phyloP scores from a whole-genome alignment of 805 yeast species.

The Ogataea sp. region DNA sequence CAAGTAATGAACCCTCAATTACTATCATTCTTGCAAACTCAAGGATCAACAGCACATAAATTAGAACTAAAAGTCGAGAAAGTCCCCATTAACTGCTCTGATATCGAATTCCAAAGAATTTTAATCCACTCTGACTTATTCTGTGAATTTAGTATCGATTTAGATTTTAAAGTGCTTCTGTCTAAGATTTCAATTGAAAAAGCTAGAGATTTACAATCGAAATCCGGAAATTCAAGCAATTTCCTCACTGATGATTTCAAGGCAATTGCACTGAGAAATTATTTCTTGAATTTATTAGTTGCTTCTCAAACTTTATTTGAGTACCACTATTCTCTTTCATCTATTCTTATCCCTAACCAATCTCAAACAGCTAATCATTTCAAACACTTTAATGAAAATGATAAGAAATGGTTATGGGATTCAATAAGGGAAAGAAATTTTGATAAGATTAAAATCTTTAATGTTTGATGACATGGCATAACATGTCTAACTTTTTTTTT shows the following conservation, averaged over 20 bases:
- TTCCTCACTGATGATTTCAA: slow-evolving; percentile 21
- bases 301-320: slow-evolving; percentile 48
- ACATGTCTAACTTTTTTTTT: no score
- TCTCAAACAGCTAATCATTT: neutral
- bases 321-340: slow-evolving; percentile 32
- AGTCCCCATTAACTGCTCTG: slow-evolving; percentile 4
- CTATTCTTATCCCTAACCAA: slow-evolving; percentile 8
- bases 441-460: slow-evolving; percentile 31
- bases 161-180: slow-evolving; percentile 34
- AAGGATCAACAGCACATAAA: no score
- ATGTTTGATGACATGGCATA: slow-evolving; percentile 1
- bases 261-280: slow-evolving; percentile 40
- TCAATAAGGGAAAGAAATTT: slow-evolving; percentile 43
- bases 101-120: slow-evolving; percentile 25
- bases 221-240: slow-evolving; percentile 4
- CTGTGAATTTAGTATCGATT: slow-evolving; percentile 39
- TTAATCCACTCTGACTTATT: slow-evolving; percentile 36
- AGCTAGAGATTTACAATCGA: slow-evolving; percentile 29
- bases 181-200: slow-evolving; percentile 43
- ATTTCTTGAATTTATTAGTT: slow-evolving; percentile 43
- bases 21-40: no score
- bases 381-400: slow-evolving; percentile 10
- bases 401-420: slow-evolving; percentile 38
- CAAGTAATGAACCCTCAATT: no score
- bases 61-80: slow-evolving; percentile 8